Evolutionary conservation across 306 rosid genomes (phyloP).

Genomic region (Cucumis hystrix): DNA sequence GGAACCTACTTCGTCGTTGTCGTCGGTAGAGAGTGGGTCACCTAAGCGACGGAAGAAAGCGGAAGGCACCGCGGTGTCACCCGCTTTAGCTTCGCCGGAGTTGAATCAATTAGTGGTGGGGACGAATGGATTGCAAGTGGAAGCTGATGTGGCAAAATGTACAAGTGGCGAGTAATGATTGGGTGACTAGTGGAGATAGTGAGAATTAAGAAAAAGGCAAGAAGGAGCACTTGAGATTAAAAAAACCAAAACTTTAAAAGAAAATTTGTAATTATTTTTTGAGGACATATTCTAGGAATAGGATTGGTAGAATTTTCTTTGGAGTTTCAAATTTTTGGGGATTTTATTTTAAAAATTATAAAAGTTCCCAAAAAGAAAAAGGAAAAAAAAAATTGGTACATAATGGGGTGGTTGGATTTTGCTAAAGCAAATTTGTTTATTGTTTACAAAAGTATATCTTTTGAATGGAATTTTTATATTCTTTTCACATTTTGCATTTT

Average conservation of each 20-base stretch:
- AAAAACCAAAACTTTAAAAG: too few relatives aligned
- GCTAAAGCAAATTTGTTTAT: constrained; percentile 6
- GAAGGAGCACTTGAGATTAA: neutral
- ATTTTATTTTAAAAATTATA: neutral
- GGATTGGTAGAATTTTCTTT: neutral
- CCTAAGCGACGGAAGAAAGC: constrained; percentile 28
- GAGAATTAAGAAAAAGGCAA: neutral
- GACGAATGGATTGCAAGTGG: neutral
- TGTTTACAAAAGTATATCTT: neutral
- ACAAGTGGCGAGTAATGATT: constrained; percentile 4
- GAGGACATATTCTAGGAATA: neutral
- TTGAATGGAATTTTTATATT: neutral
- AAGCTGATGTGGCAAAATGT: neutral
- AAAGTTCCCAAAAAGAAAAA: neutral
- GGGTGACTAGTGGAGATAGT: neutral
- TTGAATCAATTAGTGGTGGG: neutral
- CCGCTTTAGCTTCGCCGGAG: neutral
- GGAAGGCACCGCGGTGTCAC: neutral
- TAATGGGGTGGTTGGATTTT: constrained; percentile 7
- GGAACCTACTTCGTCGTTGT: constrained; percentile 16
- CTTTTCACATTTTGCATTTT: neutral
- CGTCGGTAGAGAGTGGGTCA: constrained; percentile 17
- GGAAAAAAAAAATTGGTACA: neutral
- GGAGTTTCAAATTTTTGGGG: neutral
- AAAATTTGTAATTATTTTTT: constrained; percentile 1